These are phyloP conservation scores for Ganoderma sp. DNA, from an alignment of 1,284 basidiomycete genomes.

Conservation along the genomic window DNA sequence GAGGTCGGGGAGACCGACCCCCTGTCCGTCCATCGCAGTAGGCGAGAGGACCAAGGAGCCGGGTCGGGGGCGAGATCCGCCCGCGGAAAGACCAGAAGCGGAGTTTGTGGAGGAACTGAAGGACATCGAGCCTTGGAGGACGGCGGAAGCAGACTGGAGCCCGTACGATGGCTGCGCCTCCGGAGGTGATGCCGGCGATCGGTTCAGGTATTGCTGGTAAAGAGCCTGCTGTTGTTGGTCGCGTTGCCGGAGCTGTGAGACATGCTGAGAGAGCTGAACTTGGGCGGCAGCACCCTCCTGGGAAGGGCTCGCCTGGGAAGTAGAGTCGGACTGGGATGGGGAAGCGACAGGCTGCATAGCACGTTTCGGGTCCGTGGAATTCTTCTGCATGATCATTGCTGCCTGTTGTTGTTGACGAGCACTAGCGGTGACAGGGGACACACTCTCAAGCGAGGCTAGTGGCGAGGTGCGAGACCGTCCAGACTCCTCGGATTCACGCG, in stretches of 20 bases:
- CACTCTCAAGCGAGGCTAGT: constrained; percentile 33
- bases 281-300: constrained; percentile 27
- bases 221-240: constrained; percentile 89
- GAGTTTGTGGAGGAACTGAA: constrained; percentile 47
- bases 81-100: constrained; percentile 51
- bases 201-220: constrained; percentile 87
- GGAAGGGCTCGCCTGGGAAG: constrained; percentile 1
- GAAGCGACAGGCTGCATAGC: constrained; percentile 33
- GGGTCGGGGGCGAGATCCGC: constrained; percentile 59
- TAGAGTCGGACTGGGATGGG: constrained; percentile 6
- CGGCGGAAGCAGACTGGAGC: constrained; percentile 64
- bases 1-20: constrained; percentile 78
- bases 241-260: constrained; percentile 78
- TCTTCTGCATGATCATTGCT: constrained; percentile 40
- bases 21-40: constrained; percentile 60
- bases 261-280: constrained; percentile 47
- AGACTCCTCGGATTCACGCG: constrained; percentile 59
- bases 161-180: constrained; percentile 75
- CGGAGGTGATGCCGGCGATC: constrained; percentile 76
- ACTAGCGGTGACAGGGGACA: constrained; percentile 51
- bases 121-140: constrained; percentile 53
- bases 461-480: constrained; percentile 47
- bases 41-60: constrained; percentile 76
- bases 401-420: constrained; percentile 62
- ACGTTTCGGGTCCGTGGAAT: constrained; percentile 44